A percentile compares a stretch with the other conserved stretches of the same genome.
phyloP scores from a whole-genome alignment of 805 yeast species.

The Yarrowia divulgata region DNA sequence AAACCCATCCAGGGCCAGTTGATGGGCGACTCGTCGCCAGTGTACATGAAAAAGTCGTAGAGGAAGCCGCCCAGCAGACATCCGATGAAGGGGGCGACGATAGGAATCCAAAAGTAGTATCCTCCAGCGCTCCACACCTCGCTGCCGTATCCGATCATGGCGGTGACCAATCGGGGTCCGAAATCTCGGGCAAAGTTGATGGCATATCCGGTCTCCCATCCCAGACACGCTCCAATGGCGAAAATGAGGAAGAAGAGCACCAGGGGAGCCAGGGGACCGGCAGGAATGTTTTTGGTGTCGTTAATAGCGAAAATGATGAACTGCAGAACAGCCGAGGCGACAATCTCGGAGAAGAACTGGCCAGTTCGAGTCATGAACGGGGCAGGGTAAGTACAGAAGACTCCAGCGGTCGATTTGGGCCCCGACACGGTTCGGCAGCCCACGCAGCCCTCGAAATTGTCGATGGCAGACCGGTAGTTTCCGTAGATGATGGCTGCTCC shows the following conservation, averaged over 20 bases:
- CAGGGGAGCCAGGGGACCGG: slow-evolving; percentile 58
- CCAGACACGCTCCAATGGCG: slow-evolving; percentile 57
- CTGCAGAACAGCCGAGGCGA: slow-evolving; percentile 57
- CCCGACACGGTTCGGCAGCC: slow-evolving; percentile 50
- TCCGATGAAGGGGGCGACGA: slow-evolving; percentile 59
- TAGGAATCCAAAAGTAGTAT: slow-evolving; percentile 62
- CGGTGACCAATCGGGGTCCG: slow-evolving; percentile 62
- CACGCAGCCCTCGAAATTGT: slow-evolving; percentile 48
- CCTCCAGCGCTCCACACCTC: slow-evolving; percentile 53
- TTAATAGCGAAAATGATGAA: slow-evolving; percentile 59
- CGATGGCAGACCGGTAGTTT: slow-evolving; percentile 54
- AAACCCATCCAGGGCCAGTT: slow-evolving; percentile 55
- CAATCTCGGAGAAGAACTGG: slow-evolving; percentile 58
- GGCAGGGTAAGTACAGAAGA: slow-evolving; percentile 58
- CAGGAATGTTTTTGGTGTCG: slow-evolving; percentile 58
- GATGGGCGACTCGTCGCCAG: slow-evolving; percentile 61
- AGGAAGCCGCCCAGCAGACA: slow-evolving; percentile 57
- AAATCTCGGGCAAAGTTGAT: slow-evolving; percentile 63
- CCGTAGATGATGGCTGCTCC: slow-evolving; percentile 60
- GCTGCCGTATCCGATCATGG: slow-evolving; percentile 57
- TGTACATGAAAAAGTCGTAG: slow-evolving; percentile 60
- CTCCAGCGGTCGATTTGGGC: slow-evolving; percentile 53
- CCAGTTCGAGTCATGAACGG: slow-evolving; percentile 54
- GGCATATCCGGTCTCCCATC: slow-evolving; percentile 63
- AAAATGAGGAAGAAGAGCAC: slow-evolving; percentile 57